phyloP scores from a whole-genome alignment of 352 stramenopile species.

The Elongisporangium prolatum region DNA sequence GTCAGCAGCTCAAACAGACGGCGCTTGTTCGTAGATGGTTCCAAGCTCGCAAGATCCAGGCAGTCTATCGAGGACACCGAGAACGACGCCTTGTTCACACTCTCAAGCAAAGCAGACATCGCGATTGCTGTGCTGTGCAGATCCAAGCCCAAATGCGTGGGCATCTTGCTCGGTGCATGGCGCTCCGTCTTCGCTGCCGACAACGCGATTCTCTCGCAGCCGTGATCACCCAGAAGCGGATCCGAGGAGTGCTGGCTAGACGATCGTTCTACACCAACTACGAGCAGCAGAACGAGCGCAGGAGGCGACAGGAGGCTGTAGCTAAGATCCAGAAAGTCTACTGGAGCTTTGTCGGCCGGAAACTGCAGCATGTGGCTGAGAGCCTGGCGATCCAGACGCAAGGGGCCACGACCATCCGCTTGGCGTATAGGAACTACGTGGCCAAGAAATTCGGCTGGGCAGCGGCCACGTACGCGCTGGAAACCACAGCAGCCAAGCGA shows the following conservation, averaged over 20 bases:
- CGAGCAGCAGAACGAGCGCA: slow-evolving; percentile 3
- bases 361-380: slow-evolving; percentile 13
- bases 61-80: slow-evolving; percentile 29
- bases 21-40: slow-evolving; percentile 28
- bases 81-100: slow-evolving; percentile 10
- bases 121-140: slow-evolving; percentile 7
- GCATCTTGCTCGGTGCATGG: slow-evolving; percentile 12
- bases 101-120: slow-evolving; percentile 1
- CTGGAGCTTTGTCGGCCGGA: slow-evolving; percentile 15
- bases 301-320: slow-evolving; percentile 22
- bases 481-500: slow-evolving; percentile 30
- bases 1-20: background rate
- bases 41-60: slow-evolving; percentile 33
- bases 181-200: slow-evolving; percentile 1
- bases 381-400: slow-evolving; percentile 10
- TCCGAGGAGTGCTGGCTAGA: slow-evolving; percentile 11
- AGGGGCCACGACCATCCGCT: slow-evolving; percentile 27
- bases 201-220: slow-evolving; percentile 5
- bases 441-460: slow-evolving; percentile 67
- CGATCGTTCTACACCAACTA: slow-evolving; percentile 2
- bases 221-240: slow-evolving; percentile 17
- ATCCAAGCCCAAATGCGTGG: slow-evolving; percentile 22
- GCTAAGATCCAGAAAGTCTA: slow-evolving; percentile 37
- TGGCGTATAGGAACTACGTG: slow-evolving; percentile 53
- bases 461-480: slow-evolving; percentile 25